Evolutionary conservation across 1,284 basidiomycete species (phyloP).

Genomic region (Trametes versicolor): DNA sequence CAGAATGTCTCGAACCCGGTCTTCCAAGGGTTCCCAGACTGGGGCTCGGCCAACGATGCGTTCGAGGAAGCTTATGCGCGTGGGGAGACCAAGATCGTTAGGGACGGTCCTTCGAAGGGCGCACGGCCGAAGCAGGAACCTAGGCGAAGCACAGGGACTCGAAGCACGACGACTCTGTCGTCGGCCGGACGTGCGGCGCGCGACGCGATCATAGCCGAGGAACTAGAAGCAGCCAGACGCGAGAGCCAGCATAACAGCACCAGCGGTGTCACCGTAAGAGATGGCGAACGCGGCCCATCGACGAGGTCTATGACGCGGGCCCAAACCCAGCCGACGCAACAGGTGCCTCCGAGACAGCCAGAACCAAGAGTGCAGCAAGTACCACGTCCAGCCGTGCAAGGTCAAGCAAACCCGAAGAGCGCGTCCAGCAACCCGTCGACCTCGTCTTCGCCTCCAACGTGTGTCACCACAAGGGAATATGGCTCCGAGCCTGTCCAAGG

Average conservation of each 20-base stretch:
- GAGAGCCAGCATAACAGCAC: background rate
- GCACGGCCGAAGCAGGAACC: background rate
- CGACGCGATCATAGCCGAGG: conserved; percentile 17
- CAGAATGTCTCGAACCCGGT: conserved; percentile 52
- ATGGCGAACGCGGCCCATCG: background rate
- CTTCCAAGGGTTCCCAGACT: conserved; percentile 52
- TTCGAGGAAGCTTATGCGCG: conserved; percentile 48
- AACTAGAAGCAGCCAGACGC: conserved; percentile 6
- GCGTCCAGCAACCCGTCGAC: conserved; percentile 4
- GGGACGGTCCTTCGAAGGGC: background rate
- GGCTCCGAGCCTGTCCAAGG: no score
- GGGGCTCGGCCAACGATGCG: conserved; percentile 52
- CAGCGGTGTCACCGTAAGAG: conserved; percentile 3
- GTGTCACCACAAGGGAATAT: no score
- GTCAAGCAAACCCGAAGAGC: background rate
- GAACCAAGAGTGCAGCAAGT: background rate
- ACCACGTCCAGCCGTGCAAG: background rate
- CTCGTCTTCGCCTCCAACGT: conserved; percentile 25
- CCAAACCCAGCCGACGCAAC: background rate
- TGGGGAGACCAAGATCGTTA: conserved; percentile 33
- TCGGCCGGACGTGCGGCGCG: conserved; percentile 13
- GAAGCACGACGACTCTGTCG: background rate
- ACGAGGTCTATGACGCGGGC: background rate
- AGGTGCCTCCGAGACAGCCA: background rate
- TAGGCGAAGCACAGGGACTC: background rate